Conservation (phyloP, 345 rosid species). For the Gossypium australe region DNA sequence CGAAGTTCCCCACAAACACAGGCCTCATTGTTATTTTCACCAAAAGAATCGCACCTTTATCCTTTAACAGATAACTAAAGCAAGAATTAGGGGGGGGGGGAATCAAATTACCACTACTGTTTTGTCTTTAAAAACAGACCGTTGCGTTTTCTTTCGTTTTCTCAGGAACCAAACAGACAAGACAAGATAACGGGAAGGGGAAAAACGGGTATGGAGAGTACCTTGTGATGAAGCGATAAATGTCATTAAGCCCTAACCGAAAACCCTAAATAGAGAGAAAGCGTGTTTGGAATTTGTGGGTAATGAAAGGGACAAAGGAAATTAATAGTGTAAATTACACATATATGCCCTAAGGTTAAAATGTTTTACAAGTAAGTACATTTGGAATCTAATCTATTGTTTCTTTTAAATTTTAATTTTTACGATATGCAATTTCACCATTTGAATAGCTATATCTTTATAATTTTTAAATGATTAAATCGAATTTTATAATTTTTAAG, state of each 20-base stretch:
- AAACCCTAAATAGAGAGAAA: conserved; percentile 4
- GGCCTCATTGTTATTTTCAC: conserved; percentile 41
- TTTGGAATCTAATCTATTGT: too few relatives aligned
- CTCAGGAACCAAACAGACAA: conserved; percentile 5
- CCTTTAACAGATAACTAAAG: conserved; percentile 6
- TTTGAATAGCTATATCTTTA: too few relatives aligned
- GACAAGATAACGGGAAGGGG: too few relatives aligned
- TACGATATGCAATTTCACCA: too few relatives aligned
- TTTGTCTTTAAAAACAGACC: background rate
- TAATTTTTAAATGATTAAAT: too few relatives aligned
- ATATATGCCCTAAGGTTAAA: background rate
- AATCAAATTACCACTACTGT: background rate
- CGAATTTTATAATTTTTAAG: too few relatives aligned
- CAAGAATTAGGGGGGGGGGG: background rate
- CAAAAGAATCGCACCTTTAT: background rate
- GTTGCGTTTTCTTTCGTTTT: background rate
- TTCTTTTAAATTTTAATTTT: too few relatives aligned
- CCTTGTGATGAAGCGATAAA: background rate
- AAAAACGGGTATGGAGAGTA: background rate
- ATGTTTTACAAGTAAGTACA: too few relatives aligned
- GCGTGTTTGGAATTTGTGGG: background rate
- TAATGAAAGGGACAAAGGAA: background rate
- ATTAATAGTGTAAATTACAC: background rate
- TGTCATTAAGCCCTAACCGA: background rate
- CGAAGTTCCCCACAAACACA: conserved; percentile 73